These are phyloP conservation scores for Pluteus cervinus DNA, from an alignment of 768 basidiomycete species.

Conservation along the genomic window DNA sequence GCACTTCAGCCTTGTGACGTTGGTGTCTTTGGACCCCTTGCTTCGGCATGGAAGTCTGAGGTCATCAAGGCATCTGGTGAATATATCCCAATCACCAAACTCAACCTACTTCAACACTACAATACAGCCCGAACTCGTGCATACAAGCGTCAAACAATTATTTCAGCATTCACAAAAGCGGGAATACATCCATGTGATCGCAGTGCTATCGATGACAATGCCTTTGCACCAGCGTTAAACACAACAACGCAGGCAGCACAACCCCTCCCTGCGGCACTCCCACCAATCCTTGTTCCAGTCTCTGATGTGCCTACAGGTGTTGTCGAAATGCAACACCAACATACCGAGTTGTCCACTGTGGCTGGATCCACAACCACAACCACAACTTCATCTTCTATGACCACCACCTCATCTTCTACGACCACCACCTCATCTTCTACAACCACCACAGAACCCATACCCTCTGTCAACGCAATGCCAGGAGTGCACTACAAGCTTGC, in stretches of 20 bases:
- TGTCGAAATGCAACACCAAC: too few species aligned
- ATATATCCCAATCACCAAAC: conserved; percentile 18
- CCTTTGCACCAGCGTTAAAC: conserved; percentile 19
- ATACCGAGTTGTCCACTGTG: too few species aligned
- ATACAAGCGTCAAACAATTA: conserved; percentile 21
- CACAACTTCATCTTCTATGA: neutral
- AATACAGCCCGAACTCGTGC: conserved; percentile 13
- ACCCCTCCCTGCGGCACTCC: conserved; percentile 13
- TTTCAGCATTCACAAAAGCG: conserved; percentile 20
- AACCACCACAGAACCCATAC: neutral
- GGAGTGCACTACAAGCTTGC: conserved; percentile 1
- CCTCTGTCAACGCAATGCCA: neutral
- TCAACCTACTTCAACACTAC: conserved; percentile 21
- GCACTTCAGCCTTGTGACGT: conserved; percentile 30
- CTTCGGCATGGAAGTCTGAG: conserved; percentile 15
- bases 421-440: conserved; percentile 1
- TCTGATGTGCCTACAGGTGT: neutral
- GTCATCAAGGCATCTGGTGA: conserved; percentile 12
- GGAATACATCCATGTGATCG: conserved; percentile 24
- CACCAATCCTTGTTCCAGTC: conserved; percentile 7
- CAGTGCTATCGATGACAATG: conserved; percentile 11
- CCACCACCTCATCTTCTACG: conserved; percentile 3
- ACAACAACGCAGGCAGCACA: conserved; percentile 19
- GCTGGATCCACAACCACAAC: too few species aligned
- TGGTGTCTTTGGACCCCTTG: conserved; percentile 28